phyloP scores from a whole-genome alignment of 768 basidiomycete genomes.

The Boletus tylopilopsis region DNA sequence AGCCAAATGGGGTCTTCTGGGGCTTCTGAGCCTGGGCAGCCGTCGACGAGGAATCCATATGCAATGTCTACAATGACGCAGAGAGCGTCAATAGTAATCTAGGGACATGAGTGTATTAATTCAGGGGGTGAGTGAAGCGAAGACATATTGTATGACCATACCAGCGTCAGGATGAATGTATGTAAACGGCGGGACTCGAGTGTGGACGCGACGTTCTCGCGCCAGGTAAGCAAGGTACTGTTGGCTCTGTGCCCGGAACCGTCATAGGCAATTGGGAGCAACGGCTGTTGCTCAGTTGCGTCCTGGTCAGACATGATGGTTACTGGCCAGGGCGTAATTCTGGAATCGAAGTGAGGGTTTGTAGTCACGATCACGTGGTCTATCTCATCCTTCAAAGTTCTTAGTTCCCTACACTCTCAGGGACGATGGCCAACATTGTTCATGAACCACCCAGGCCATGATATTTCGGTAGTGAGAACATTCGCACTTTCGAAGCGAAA shows the following conservation, averaged over 20 bases:
- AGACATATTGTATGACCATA: constrained; percentile 33
- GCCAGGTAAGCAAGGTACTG: constrained; percentile 18
- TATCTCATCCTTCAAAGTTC: no score
- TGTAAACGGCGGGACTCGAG: constrained; percentile 56
- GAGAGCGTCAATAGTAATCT: constrained; percentile 61
- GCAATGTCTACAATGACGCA: constrained; percentile 73
- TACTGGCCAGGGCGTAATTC: constrained; percentile 13
- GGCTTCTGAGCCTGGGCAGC: constrained; percentile 41
- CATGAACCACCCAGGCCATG: no score
- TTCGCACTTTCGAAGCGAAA: no score
- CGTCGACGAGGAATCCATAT: constrained; percentile 58
- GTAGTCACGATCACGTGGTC: constrained; percentile 26
- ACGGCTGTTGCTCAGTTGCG: constrained; percentile 44
- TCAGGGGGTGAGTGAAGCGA: constrained; percentile 15
- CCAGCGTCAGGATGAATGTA: constrained; percentile 54
- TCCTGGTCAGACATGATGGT: constrained; percentile 35
- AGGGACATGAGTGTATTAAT: background rate
- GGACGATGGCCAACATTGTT: no score
- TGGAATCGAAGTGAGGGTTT: background rate
- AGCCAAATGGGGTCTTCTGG: constrained; percentile 58
- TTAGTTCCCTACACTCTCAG: no score
- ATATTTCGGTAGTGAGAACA: no score
- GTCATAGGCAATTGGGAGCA: constrained; percentile 37
- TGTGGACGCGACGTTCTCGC: constrained; percentile 38
- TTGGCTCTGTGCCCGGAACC: constrained; percentile 4